Evolutionary conservation across 805 yeast species (phyloP), one percentile per base, ranked within the genome.

Genomic region (Suhomyces sp.): DNA sequence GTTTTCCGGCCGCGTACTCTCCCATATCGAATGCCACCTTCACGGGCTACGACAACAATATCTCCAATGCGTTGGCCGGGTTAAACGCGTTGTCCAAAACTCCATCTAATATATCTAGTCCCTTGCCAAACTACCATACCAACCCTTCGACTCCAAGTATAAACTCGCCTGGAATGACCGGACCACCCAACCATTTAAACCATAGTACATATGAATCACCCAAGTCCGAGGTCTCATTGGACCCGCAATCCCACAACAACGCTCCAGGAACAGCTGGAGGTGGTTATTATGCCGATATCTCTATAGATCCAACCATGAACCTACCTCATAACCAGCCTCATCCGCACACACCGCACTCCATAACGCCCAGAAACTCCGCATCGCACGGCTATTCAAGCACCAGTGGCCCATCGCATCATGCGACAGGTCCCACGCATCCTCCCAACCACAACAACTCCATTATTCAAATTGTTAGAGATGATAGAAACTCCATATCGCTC

Each of bases 241-340:
- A 71, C 49, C 75, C 76, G 1, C 65, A 66, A 36, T 45, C 67
- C 13, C 72, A 64, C 49, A 58, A 60, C 44, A 64, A 63, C 9
- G 60, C 62, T 7, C 63, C 68, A 6, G 67, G 65, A 6, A 63
- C 60, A 22, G 61, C 67, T 9, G 68, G 73, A 1, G 79, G 78
- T 17, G 79, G 79, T 4, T 75, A 74, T 59, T 75, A 74, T 57
- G 73, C 76, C 23, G 79, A 75, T 31, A 72, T 74, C 29, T 65
- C 72, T 35, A 70, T 74, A 10, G 79, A 75, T 57, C 79, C 78
- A 3, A 74, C 78, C 13, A 74, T 73, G 77, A 74, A 74, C 60
- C 60, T 74, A 56, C 79, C 79, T 5, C 78, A 74, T 54, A 70
- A 73, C 60, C 70, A 66, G 58, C 65, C 71, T 4, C 69, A 69